Percentiles rank a stretch among this genome's conserved stretches.
Evolutionary conservation across 192 early-diverging fungal species (phyloP).

Genomic region (Backusella circina): DNA sequence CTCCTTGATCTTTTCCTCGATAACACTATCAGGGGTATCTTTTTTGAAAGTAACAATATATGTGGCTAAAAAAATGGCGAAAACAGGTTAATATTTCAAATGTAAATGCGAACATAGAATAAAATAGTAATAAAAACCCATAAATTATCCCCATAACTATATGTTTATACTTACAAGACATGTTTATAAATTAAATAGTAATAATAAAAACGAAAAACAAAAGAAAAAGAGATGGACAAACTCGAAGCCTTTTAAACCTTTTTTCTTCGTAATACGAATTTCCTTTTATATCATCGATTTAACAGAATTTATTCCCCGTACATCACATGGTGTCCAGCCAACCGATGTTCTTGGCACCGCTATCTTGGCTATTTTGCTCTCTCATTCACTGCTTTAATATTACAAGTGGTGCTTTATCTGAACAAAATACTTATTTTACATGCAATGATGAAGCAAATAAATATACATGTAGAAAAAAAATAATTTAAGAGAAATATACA

Average conservation of each 20-base stretch:
- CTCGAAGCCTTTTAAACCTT: background rate
- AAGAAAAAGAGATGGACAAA: background rate
- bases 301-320: background rate
- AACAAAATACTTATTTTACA: background rate
- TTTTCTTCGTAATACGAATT: background rate
- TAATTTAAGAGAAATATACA: background rate
- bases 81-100: background rate
- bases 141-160: background rate
- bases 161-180: slow-evolving; percentile 6
- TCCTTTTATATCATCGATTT: background rate
- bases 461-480: background rate
- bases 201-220: background rate
- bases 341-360: background rate
- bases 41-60: slow-evolving; percentile 38
- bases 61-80: slow-evolving; percentile 3
- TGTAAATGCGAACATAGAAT: background rate
- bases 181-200: background rate
- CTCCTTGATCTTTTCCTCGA: slow-evolving; percentile 22
- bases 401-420: background rate
- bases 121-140: background rate
- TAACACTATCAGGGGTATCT: slow-evolving; percentile 32
- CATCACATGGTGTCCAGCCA: background rate
- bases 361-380: background rate
- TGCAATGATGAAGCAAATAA: background rate
- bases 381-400: background rate